A percentile compares a stretch with the other conserved stretches of the same genome.
These are phyloP conservation scores for Coemansia sp. DNA, from an alignment of 192 early-diverging fungal genomes.

Conservation along the genomic window DNA sequence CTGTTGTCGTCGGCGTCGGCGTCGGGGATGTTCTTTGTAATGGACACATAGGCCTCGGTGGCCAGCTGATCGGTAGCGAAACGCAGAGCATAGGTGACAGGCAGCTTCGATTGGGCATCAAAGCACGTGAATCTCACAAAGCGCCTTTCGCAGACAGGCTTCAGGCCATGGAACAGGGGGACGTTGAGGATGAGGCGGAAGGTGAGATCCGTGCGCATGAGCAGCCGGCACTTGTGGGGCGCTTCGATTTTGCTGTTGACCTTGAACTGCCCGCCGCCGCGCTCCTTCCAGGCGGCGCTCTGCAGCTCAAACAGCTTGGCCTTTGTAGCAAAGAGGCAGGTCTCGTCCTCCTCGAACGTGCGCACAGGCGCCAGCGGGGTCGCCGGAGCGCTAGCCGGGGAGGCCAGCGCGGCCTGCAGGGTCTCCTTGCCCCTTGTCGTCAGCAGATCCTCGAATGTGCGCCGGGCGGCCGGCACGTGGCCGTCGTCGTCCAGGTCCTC, in stretches of 20 bases:
- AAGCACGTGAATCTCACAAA: constrained; percentile 45
- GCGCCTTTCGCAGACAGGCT: constrained; percentile 21
- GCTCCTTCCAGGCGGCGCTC: constrained; percentile 43
- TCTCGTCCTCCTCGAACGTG: constrained; percentile 55
- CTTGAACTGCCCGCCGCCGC: constrained; percentile 50
- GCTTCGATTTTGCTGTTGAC: constrained; percentile 36
- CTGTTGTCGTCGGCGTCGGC: background rate
- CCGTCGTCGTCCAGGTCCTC: background rate
- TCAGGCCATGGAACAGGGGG: constrained; percentile 39
- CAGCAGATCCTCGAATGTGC: constrained; percentile 42
- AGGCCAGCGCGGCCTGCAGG: constrained; percentile 4
- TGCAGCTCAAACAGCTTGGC: constrained; percentile 50
- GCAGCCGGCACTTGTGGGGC: constrained; percentile 17
- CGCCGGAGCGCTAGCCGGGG: background rate
- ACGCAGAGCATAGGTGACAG: constrained; percentile 27
- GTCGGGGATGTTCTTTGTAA: constrained; percentile 11
- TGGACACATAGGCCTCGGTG: constrained; percentile 7
- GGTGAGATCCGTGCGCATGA: constrained; percentile 52
- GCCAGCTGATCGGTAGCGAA: constrained; percentile 33
- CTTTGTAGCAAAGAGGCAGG: constrained; percentile 37
- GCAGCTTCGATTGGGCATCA: constrained; percentile 19
- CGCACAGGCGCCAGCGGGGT: constrained; percentile 9
- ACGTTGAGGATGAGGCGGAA: constrained; percentile 50
- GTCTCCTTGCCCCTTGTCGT: constrained; percentile 34
- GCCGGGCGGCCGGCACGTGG: background rate